Evolutionary conservation across 805 yeast species (phyloP).

Genomic region (Candida silvatica): DNA sequence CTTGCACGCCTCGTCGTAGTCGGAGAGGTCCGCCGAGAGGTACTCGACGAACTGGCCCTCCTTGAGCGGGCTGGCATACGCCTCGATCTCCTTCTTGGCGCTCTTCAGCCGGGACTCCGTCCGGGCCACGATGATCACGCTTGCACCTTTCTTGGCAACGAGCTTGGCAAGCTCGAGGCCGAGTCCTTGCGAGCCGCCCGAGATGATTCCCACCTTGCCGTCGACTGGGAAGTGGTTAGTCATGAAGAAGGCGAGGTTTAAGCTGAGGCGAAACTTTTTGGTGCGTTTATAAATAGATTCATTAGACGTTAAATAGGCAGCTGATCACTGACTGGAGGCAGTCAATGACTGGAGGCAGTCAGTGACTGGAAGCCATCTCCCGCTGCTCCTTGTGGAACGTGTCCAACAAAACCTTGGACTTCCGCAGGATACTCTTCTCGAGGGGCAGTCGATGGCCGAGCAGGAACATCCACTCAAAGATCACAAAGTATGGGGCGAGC

Average conservation of each 20-base stretch:
- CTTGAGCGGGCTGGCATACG: conserved; percentile 11
- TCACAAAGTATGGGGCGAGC: conserved; percentile 84
- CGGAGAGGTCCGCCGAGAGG: conserved; percentile 57
- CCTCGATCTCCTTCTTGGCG: conserved; percentile 38
- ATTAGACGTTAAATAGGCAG: too few species aligned
- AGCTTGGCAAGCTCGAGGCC: conserved; percentile 72
- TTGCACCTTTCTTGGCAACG: conserved; percentile 38
- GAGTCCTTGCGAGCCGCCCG: conserved; percentile 94
- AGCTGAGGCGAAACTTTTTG: background rate
- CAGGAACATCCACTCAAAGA: conserved; percentile 64
- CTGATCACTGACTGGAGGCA: too few species aligned
- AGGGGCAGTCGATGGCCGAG: conserved; percentile 54
- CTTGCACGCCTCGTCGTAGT: conserved; percentile 35
- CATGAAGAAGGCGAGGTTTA: background rate
- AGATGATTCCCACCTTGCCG: conserved; percentile 56
- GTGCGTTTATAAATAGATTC: too few species aligned
- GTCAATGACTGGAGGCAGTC: too few species aligned
- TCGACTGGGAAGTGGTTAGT: conserved; percentile 23
- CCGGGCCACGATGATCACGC: conserved; percentile 71
- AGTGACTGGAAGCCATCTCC: too few species aligned
- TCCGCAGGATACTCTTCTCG: conserved; percentile 37
- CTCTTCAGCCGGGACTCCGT: conserved; percentile 48
- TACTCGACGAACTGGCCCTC: conserved; percentile 30
- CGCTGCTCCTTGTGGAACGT: too few species aligned
- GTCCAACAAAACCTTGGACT: too few species aligned